Percentiles rank a stretch among this genome's conserved stretches.
These are phyloP conservation scores for Nymphaea colorata DNA, from an alignment of 164 flowering plant species.

Conservation along the genomic window DNA sequence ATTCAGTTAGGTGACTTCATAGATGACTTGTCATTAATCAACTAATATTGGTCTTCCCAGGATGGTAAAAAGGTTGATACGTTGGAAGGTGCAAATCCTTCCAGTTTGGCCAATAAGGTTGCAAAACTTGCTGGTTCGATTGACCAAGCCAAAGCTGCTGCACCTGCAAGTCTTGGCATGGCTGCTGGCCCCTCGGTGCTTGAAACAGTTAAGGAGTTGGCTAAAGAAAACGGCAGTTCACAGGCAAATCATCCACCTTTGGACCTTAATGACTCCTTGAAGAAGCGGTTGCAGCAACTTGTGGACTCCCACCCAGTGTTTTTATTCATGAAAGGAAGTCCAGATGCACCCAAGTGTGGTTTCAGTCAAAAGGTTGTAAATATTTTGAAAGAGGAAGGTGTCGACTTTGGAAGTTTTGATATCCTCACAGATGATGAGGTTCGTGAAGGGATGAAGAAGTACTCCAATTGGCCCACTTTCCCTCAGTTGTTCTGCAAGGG, in stretches of 20 bases:
- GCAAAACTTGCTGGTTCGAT: conserved; percentile 61
- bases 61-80: conserved; percentile 71
- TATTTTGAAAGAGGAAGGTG: conserved; percentile 61
- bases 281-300: conserved; percentile 43
- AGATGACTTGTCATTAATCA: too few species aligned
- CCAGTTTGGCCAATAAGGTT: conserved; percentile 88
- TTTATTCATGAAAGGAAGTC: conserved; percentile 94
- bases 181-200: conserved; percentile 75
- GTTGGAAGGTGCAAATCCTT: conserved; percentile 88
- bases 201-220: conserved; percentile 56
- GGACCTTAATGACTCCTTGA: conserved; percentile 25
- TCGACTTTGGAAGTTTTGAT: conserved; percentile 80
- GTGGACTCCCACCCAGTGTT: conserved; percentile 57
- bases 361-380: conserved; percentile 77
- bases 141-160: conserved; percentile 44
- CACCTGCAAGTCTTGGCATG: conserved; percentile 90
- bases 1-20: too few species aligned
- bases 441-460: conserved; percentile 81
- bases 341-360: conserved; percentile 79
- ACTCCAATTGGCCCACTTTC: conserved; percentile 88
- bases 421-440: conserved; percentile 68
- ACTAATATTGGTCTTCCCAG: conserved; percentile 16
- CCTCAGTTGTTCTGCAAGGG: conserved; percentile 95
- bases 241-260: conserved; percentile 13
- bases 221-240: conserved; percentile 38